Conservation (phyloP, 768 basidiomycete species). For the Pisolithus orientalis region DNA sequence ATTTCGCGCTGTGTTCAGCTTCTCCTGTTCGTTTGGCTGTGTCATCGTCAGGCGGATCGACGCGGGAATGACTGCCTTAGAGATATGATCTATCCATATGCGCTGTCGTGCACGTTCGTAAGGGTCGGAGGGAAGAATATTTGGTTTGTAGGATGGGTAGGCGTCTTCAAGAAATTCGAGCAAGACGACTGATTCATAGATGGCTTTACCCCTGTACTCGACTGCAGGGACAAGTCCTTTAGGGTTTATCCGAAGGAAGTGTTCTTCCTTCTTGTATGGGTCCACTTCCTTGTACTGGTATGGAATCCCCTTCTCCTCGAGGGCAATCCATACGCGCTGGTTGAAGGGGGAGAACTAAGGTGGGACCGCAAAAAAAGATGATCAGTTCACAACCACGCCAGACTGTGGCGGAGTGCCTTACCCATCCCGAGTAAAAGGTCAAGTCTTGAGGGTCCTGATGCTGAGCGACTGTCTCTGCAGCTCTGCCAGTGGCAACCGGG, state of each 20-base stretch:
- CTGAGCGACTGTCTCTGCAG: conserved; percentile 43
- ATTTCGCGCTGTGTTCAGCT: conserved; percentile 28
- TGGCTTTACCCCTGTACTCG: conserved; percentile 42
- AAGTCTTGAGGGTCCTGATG: conserved; percentile 50
- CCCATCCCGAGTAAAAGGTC: conserved; percentile 58
- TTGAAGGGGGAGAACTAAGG: conserved; percentile 50
- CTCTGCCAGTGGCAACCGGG: conserved; percentile 53
- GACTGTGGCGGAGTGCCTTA: conserved; percentile 16
- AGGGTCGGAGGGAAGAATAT: conserved; percentile 48
- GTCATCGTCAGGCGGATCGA: conserved; percentile 43
- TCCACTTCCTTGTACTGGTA: conserved; percentile 67
- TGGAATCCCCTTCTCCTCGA: conserved; percentile 60
- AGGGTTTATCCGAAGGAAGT: conserved; percentile 57
- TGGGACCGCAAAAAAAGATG: neutral
- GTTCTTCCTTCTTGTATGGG: conserved; percentile 62
- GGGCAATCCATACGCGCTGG: conserved; percentile 57
- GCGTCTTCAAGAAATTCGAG: conserved; percentile 65
- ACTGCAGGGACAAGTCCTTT: conserved; percentile 64
- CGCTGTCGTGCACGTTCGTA: conserved; percentile 44
- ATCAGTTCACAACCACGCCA: neutral
- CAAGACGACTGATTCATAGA: conserved; percentile 61
- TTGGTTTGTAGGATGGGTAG: conserved; percentile 34
- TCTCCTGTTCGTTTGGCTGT: conserved; percentile 26
- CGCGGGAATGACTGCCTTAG: conserved; percentile 46
- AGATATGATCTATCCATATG: conserved; percentile 52